Evolutionary conservation across 2,329 filamentous ascomycete genomes (phyloP), one percentile per base, ranked within the genome.

Genomic region (Hymenotorrendiella dingleyae): DNA sequence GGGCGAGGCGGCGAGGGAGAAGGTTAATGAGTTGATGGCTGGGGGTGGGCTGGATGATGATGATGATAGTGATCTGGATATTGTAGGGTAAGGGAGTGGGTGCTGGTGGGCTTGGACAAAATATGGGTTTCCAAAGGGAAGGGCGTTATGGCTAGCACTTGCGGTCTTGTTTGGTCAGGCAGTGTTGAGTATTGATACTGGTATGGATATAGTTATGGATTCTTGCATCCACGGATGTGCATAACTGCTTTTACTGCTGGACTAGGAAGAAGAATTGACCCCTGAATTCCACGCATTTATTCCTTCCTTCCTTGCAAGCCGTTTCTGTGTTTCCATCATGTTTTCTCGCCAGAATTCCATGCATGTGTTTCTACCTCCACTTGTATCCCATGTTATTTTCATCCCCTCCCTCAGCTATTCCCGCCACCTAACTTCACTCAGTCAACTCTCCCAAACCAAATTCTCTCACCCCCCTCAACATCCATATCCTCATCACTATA

Each of bases 1-100:
- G 8, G 68, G 63, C n/a, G 74, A 76, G 39, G 62, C 68, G 33
- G 46, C 46, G 17, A 45, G 48, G 34, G 47, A 42, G 14, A 45
- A 36, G 20, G 28, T 34, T 45, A 48, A 52, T 50, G 51, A 55
- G 38, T 35, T 52, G n/a, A n/a, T n/a, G n/a, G n/a, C n/a, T n/a
- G n/a, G n/a, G n/a, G n/a, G n/a, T n/a, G n/a, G n/a, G n/a, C n/a
- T n/a, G 45, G 45, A 57, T 45, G 56, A 60, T 36, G 55, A 56
- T 43, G 55, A 58, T 43, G 56, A 59, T 45, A 57, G 59, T 43
- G 55, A 60, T 43, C 46, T 61, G 14, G 58, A 60, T 49, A 62
- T 62, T 52, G 53, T 61, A 19, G 48, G 49, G 45, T 50, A 53
- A 32, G 48, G n/a, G 32, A 45, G 27, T 21, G 9, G 19, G 17